Conservation (phyloP, 345 rosid genomes). For the Aurinia saxatilis region DNA sequence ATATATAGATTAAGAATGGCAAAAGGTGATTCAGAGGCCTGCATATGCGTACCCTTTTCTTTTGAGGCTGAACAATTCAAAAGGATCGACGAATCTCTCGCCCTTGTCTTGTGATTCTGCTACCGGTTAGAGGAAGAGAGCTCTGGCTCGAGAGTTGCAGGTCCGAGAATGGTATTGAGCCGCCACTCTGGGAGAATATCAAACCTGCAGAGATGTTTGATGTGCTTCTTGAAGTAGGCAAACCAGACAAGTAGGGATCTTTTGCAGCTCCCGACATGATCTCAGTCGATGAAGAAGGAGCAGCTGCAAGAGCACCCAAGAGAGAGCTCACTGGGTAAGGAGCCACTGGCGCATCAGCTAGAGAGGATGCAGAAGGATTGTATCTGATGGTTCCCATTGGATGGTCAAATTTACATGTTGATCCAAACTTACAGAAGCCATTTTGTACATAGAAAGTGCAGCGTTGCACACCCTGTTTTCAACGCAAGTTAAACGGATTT, state of each 20-base stretch:
- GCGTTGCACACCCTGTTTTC: slow-evolving; percentile 49
- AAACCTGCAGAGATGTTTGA: slow-evolving; percentile 63
- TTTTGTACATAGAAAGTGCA: slow-evolving; percentile 58
- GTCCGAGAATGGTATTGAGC: slow-evolving; percentile 55
- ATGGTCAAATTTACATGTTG: slow-evolving; percentile 77
- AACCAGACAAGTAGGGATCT: slow-evolving; percentile 45
- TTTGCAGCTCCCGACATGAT: slow-evolving; percentile 47
- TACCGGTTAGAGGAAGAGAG: slow-evolving; percentile 57
- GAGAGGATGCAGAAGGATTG: slow-evolving; percentile 87
- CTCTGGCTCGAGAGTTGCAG: slow-evolving; percentile 64
- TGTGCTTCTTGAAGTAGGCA: slow-evolving; percentile 50
- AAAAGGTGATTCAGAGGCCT: slow-evolving; percentile 20
- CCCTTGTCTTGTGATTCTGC: slow-evolving; percentile 62
- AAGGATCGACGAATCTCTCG: slow-evolving; percentile 64
- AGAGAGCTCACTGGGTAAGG: slow-evolving; percentile 81
- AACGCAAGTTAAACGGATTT: background rate
- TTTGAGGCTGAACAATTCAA: slow-evolving; percentile 27
- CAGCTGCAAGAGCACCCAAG: slow-evolving; percentile 39
- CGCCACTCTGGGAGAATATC: slow-evolving; percentile 54
- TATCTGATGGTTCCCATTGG: slow-evolving; percentile 68
- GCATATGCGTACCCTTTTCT: slow-evolving; percentile 17
- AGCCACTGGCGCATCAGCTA: slow-evolving; percentile 73
- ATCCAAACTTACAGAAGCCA: slow-evolving; percentile 63
- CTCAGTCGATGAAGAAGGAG: slow-evolving; percentile 57
- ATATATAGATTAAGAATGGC: slow-evolving; percentile 24